Evolutionary conservation across 2,329 filamentous ascomycete genomes (phyloP), one percentile per base, ranked within the genome.

Genomic region (Scytalidium sp.): DNA sequence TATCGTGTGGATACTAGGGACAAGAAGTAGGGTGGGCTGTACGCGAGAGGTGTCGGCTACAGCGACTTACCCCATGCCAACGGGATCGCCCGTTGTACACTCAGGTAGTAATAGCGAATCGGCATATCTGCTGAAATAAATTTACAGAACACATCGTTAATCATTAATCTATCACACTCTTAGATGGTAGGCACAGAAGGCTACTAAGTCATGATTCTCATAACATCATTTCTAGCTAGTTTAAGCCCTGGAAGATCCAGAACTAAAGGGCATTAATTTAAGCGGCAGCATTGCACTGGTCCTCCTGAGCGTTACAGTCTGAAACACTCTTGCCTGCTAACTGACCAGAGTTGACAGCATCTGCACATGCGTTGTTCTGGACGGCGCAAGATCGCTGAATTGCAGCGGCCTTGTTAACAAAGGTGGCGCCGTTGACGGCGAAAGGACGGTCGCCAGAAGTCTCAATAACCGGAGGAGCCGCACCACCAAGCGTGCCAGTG

Each of bases 381-480:
- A 83, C 75, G 53, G 82, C 75, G 62, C 84, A 87, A 29, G 80
- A 76, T 43, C 84, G 74, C 66, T 84, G 76, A 39, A 78, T 67
- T 19, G 84, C 84, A 9, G 75, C 78, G 3, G 63, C 67, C 56
- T 78, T 63, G 62, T 78, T 78, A 36, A 76, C 75, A 62, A 87
- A 86, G 32, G 72, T 82, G 69, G 72, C 70, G 44, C 77, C 78
- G 57, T 79, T 76, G 51, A 83, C 78, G 19, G 64, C 56, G 66
- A 84, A 84, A 49, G 80, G 79, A 25, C 81, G 74, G 49, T 64
- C 60, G 19, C 66, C 51, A 59, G 79, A 67, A 41, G 76, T 75
- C 4, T 74, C 72, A 58, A 78, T 58, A 45, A 62, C 64, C 20
- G 83, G 74, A 10, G 69, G 67, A 8, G 81, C 80, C 11, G 70